Conservation (phyloP, 257 asterid species). For the Dorcoceras hygrometricum region DNA sequence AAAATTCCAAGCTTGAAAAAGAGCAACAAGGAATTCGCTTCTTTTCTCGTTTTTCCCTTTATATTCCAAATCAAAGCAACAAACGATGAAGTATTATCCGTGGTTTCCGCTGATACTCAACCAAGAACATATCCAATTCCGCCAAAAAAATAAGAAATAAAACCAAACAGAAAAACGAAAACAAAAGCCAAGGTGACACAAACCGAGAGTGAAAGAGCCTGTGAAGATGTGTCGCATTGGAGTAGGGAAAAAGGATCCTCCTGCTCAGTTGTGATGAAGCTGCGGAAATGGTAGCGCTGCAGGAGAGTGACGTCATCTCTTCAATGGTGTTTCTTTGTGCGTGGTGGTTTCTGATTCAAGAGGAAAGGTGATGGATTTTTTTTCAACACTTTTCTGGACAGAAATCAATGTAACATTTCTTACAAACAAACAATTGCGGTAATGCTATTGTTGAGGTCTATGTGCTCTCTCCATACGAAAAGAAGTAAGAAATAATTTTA, state of each 20-base stretch:
- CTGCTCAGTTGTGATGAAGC: constrained; percentile 27
- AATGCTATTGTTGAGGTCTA: no score
- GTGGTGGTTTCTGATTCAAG: background rate
- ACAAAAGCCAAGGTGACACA: constrained; percentile 4
- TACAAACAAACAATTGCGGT: background rate
- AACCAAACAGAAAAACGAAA: background rate
- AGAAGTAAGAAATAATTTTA: no score
- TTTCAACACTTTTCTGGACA: constrained; percentile 22
- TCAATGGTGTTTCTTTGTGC: background rate
- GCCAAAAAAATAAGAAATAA: background rate
- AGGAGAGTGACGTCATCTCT: constrained; percentile 43
- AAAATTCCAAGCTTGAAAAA: background rate
- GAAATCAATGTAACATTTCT: background rate
- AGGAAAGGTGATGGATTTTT: background rate
- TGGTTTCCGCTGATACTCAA: background rate
- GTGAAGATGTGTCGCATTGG: constrained; percentile 19
- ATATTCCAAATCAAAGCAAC: background rate
- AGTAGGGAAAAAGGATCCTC: constrained; percentile 29
- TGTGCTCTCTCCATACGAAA: no score
- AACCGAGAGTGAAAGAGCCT: constrained; percentile 34
- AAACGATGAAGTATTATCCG: constrained; percentile 1
- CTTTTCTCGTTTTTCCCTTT: background rate
- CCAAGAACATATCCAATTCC: background rate
- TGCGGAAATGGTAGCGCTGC: constrained; percentile 35
- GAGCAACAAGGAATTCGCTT: constrained; percentile 1